Percentiles rank a stretch among this genome's conserved stretches.
Evolutionary conservation across 2,329 filamentous ascomycete species (phyloP).

Genomic region (Dryadomyces sulphureus): DNA sequence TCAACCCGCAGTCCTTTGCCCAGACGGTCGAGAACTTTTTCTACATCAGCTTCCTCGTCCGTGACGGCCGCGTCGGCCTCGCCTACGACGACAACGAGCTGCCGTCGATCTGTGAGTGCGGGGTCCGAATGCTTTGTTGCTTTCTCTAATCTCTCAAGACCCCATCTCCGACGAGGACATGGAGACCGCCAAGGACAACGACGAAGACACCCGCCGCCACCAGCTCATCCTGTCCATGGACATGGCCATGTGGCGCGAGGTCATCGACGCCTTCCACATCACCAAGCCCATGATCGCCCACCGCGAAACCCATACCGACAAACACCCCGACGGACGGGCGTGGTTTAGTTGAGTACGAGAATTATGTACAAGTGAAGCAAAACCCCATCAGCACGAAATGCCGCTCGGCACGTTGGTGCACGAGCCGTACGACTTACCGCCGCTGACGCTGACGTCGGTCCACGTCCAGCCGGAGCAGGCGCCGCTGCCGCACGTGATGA

Average conservation of each 20-base stretch:
- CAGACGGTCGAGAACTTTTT: slow-evolving; percentile 97
- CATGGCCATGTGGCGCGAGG: slow-evolving; percentile 65
- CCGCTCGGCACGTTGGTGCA: slow-evolving; percentile 8
- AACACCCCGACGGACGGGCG: slow-evolving; percentile 8
- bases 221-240: slow-evolving; percentile 85
- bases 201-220: slow-evolving; percentile 32
- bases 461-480: slow-evolving; percentile 23
- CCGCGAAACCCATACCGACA: slow-evolving; percentile 30
- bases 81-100: slow-evolving; percentile 56
- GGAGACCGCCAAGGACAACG: slow-evolving; percentile 17
- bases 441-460: slow-evolving; percentile 19
- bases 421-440: slow-evolving; percentile 16
- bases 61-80: slow-evolving; percentile 69
- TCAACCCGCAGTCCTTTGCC: slow-evolving; percentile 81
- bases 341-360: slow-evolving; percentile 6
- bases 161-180: slow-evolving; percentile 30
- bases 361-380: not conserved
- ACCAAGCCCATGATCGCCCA: slow-evolving; percentile 74
- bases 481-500: slow-evolving; percentile 19
- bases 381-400: slow-evolving; percentile 2
- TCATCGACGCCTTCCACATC: slow-evolving; percentile 65
- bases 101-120: slow-evolving; percentile 60
- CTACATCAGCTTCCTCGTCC: slow-evolving; percentile 86
- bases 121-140: not conserved
- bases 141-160: slow-evolving; percentile 16